Evolutionary conservation across 768 basidiomycete genomes (phyloP).

Genomic region (Sporobolomyces roseus): DNA sequence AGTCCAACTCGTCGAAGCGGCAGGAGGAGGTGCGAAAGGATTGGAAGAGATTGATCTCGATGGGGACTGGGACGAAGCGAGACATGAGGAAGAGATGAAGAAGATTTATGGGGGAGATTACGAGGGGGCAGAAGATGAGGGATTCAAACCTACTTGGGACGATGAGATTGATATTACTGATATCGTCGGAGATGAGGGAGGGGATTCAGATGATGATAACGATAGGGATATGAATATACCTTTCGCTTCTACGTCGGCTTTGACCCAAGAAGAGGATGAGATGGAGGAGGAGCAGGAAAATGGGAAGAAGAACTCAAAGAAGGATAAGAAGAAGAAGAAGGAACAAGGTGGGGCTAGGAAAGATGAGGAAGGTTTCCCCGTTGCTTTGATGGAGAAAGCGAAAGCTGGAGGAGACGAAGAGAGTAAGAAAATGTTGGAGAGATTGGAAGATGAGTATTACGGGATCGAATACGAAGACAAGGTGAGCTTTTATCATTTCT

Average conservation of each 20-base stretch:
- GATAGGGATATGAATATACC: conserved; percentile 51
- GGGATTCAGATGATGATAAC: conserved; percentile 51
- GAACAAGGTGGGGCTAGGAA: conserved; percentile 30
- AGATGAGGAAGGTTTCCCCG: conserved; percentile 41
- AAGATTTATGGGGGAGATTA: conserved; percentile 62
- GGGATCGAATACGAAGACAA: conserved; percentile 92
- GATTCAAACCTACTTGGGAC: conserved; percentile 81
- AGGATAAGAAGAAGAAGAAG: conserved; percentile 47
- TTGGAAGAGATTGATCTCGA: conserved; percentile 76
- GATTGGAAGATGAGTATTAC: conserved; percentile 88
- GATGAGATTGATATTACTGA: conserved; percentile 82
- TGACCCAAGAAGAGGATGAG: conserved; percentile 10
- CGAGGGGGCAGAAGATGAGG: conserved; percentile 49
- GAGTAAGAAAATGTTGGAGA: conserved; percentile 72
- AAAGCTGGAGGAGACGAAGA: conserved; percentile 58
- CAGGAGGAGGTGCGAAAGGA: conserved; percentile 56
- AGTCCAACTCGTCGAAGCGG: conserved; percentile 67
- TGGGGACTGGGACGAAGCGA: conserved; percentile 83
- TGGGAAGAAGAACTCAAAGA: conserved; percentile 54
- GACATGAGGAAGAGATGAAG: conserved; percentile 78
- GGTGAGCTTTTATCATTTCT: conserved; percentile 28
- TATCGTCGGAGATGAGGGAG: conserved; percentile 51
- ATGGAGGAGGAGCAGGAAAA: conserved; percentile 54
- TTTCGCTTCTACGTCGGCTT: conserved; percentile 25
- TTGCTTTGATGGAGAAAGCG: conserved; percentile 37